Conservation (phyloP, 345 rosid genomes). For the Lumnitzera littorea region DNA sequence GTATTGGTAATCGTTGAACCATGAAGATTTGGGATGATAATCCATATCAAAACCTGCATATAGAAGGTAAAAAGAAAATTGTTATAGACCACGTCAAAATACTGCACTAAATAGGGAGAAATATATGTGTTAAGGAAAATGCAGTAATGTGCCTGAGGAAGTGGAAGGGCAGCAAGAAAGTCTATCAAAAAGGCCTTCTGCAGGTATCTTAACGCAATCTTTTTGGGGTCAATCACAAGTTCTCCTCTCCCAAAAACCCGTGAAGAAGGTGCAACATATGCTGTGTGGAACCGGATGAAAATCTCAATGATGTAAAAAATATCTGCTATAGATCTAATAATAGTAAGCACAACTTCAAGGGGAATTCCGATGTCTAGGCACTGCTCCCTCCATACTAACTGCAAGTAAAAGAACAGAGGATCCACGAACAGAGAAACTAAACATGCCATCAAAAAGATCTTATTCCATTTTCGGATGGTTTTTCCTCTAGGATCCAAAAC, state of each 20-base stretch:
- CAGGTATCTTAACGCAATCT: constrained; percentile 29
- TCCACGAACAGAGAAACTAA: constrained; percentile 34
- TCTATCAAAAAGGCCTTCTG: constrained; percentile 30
- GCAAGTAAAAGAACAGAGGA: constrained; percentile 37
- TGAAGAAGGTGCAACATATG: constrained; percentile 37
- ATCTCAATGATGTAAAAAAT: constrained; percentile 29
- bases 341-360: constrained; percentile 26
- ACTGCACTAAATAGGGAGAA: too few species aligned
- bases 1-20: constrained; percentile 16
- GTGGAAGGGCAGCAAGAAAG: constrained; percentile 34
- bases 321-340: constrained; percentile 25
- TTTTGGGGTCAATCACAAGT: constrained; percentile 31
- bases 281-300: constrained; percentile 31
- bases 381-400: constrained; percentile 18
- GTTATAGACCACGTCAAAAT: too few species aligned
- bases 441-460: constrained; percentile 29
- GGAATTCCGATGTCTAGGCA: constrained; percentile 28
- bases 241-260: constrained; percentile 40
- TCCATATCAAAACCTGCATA: constrained; percentile 31
- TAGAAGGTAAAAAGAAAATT: too few species aligned
- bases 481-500: constrained; percentile 37
- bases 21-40: constrained; percentile 23
- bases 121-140: too few species aligned
- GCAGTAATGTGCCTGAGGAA: constrained; percentile 30
- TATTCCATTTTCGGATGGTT: constrained; percentile 29